Percentiles rank a stretch among this genome's conserved stretches.
Evolutionary conservation across 2,329 filamentous ascomycete genomes (phyloP).

Genomic region (Paramyrothecium roridum): DNA sequence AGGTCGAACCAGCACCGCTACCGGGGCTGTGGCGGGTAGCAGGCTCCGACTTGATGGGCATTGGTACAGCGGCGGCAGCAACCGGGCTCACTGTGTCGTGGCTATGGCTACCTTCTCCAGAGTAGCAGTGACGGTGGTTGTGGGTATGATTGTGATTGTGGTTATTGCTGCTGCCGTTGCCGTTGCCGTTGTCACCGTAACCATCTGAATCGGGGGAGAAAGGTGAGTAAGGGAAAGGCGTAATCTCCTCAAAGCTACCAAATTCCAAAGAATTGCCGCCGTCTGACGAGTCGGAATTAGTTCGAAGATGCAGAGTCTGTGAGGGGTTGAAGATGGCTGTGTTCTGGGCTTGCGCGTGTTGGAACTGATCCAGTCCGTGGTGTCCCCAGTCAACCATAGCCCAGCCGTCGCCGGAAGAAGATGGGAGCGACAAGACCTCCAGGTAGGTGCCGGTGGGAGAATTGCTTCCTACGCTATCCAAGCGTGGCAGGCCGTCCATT

Average conservation of each 20-base stretch:
- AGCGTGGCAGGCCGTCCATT: constrained; percentile 43
- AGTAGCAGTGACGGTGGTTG: constrained; percentile 60
- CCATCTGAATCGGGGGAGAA: constrained; percentile 82
- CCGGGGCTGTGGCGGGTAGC: constrained; percentile 59
- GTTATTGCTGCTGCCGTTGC: not conserved
- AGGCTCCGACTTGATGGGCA: constrained; percentile 61
- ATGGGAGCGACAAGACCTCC: constrained; percentile 78
- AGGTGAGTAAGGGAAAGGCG: constrained; percentile 68
- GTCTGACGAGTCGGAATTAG: constrained; percentile 81
- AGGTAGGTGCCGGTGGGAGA: constrained; percentile 59
- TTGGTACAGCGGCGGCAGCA: constrained; percentile 58
- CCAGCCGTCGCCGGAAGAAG: constrained; percentile 86
- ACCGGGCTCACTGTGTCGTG: constrained; percentile 64
- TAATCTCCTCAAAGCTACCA: constrained; percentile 79
- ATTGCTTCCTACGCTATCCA: constrained; percentile 41
- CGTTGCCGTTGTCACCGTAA: constrained; percentile 42
- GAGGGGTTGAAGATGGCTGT: constrained; percentile 85
- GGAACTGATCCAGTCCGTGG: constrained; percentile 61
- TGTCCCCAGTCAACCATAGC: constrained; percentile 73
- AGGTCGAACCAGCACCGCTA: constrained; percentile 57
- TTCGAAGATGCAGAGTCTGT: constrained; percentile 85
- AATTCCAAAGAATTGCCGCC: constrained; percentile 63
- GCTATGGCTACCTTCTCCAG: constrained; percentile 48
- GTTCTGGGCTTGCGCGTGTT: constrained; percentile 47
- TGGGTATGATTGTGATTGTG: constrained; percentile 34